These are phyloP conservation scores for Ophiosphaerella korrae DNA, from an alignment of 2,329 filamentous ascomycete species.

Conservation along the genomic window DNA sequence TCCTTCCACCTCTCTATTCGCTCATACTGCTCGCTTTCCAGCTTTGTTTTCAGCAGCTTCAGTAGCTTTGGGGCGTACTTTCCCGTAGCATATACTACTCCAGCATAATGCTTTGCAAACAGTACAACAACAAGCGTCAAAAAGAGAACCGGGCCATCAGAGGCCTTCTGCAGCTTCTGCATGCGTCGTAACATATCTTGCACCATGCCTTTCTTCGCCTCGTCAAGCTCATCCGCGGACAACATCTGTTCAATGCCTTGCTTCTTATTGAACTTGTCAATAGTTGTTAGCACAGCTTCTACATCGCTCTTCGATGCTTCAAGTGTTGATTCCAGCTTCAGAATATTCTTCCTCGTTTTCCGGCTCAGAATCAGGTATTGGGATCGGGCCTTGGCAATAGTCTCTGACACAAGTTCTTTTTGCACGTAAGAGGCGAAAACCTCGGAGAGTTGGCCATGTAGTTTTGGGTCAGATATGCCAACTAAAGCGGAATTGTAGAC, in stretches of 20 bases:
- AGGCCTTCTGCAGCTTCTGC: conserved; percentile 37
- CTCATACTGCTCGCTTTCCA: conserved; percentile 31
- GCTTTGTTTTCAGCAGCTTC: conserved; percentile 37
- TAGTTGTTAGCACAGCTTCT: conserved; percentile 8
- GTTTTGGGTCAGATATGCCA: conserved; percentile 33
- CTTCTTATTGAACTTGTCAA: conserved; percentile 44
- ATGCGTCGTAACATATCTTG: conserved; percentile 41
- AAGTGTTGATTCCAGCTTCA: conserved; percentile 32
- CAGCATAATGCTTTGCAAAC: conserved; percentile 33
- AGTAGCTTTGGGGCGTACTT: conserved; percentile 49
- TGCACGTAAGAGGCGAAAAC: conserved; percentile 35
- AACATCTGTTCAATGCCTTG: conserved; percentile 24
- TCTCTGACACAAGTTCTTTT: conserved; percentile 43
- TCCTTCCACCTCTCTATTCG: conserved; percentile 47
- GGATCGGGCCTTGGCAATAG: conserved; percentile 35
- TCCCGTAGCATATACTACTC: conserved; percentile 48
- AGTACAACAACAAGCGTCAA: conserved; percentile 43
- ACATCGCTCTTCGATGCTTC: conserved; percentile 6
- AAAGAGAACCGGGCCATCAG: conserved; percentile 46
- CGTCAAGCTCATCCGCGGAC: conserved; percentile 7
- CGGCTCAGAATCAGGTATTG: conserved; percentile 39
- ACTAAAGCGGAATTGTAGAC: conserved; percentile 34
- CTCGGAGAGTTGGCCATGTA: conserved; percentile 41
- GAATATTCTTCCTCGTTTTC: conserved; percentile 38
- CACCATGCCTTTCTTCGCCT: conserved; percentile 33